Conservation (phyloP, 176 grass and related monocot species). For the Carex pumila region DNA sequence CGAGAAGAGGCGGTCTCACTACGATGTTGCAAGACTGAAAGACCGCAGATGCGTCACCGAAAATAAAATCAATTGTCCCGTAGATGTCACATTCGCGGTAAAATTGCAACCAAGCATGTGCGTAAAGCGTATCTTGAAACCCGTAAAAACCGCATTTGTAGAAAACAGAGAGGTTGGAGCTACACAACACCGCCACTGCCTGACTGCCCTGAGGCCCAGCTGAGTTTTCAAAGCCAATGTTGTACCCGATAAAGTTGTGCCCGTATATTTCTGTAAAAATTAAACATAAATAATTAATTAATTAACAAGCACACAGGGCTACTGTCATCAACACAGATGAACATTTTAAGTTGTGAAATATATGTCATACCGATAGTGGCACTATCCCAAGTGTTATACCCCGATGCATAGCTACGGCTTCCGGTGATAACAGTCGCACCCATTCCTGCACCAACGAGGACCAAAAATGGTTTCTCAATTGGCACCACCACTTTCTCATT, state of each 20-base stretch:
- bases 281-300: neutral
- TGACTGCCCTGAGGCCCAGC: conserved; percentile 55
- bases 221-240: conserved; percentile 72
- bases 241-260: conserved; percentile 56
- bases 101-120: conserved; percentile 74
- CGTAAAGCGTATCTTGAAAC: conserved; percentile 89
- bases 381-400: conserved; percentile 55
- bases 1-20: conserved; percentile 18
- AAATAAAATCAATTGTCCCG: conserved; percentile 90
- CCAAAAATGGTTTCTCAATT: conserved; percentile 34
- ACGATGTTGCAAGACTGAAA: conserved; percentile 58
- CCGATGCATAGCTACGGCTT: conserved; percentile 24
- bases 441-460: conserved; percentile 42
- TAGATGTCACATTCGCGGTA: conserved; percentile 59
- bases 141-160: conserved; percentile 66
- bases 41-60: conserved; percentile 72
- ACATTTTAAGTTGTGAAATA: neutral
- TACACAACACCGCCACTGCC: conserved; percentile 61
- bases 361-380: conserved; percentile 46
- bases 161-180: conserved; percentile 65
- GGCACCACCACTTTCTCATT: conserved; percentile 47
- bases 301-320: neutral
- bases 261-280: conserved; percentile 32
- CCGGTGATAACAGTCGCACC: conserved; percentile 42
- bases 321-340: neutral